Evolutionary conservation across 1,139 yeast genomes (phyloP).

Genomic region (Pichia norvegensis): DNA sequence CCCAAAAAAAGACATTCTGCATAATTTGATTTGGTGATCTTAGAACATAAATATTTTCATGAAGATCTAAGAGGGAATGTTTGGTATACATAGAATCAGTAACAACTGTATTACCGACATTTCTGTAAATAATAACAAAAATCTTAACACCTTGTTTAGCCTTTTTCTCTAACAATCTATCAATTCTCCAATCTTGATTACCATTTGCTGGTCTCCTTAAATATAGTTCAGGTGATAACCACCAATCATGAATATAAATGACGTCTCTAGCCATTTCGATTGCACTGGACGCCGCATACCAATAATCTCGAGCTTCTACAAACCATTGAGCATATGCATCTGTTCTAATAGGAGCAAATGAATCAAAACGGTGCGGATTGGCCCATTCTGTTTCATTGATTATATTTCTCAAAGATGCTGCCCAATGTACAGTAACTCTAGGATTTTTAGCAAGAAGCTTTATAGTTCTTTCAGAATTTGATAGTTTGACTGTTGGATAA

Average conservation of each 20-base stretch:
- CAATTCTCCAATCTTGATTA: slow-evolving; percentile 89
- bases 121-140: slow-evolving; percentile 88
- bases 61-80: slow-evolving; percentile 79
- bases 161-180: slow-evolving; percentile 76
- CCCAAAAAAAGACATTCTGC: slow-evolving; percentile 96
- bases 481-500: slow-evolving; percentile 54
- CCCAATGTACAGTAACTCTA: slow-evolving; percentile 68
- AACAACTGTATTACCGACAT: slow-evolving; percentile 87
- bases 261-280: slow-evolving; percentile 91
- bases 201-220: slow-evolving; percentile 92
- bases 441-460: slow-evolving; percentile 68
- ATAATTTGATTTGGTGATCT: slow-evolving; percentile 93
- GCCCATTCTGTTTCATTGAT: slow-evolving; percentile 64
- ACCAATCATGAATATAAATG: slow-evolving; percentile 96
- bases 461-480: slow-evolving; percentile 71
- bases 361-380: slow-evolving; percentile 63
- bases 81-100: slow-evolving; percentile 93
- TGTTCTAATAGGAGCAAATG: slow-evolving; percentile 86
- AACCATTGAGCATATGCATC: slow-evolving; percentile 92
- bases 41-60: slow-evolving; percentile 80
- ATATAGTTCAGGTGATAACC: slow-evolving; percentile 92
- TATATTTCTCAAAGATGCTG: slow-evolving; percentile 65
- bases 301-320: slow-evolving; percentile 93
- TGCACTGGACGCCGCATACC: slow-evolving; percentile 94
- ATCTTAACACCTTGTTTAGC: slow-evolving; percentile 95